Conservation (phyloP, 1,139 yeast species). For the Pichia sp. region DNA sequence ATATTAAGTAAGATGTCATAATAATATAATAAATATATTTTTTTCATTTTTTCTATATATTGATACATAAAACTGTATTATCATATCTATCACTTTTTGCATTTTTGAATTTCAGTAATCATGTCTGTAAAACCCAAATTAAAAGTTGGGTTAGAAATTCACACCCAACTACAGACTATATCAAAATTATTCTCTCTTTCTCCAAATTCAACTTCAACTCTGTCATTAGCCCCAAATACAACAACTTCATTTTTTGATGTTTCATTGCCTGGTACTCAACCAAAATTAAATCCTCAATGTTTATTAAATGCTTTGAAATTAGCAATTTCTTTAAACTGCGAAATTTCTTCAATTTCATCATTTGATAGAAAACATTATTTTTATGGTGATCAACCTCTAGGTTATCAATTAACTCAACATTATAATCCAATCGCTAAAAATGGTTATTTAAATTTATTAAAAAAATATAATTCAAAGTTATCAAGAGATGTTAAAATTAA, state of each 20-base stretch:
- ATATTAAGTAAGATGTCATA: too few relatives aligned
- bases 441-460: conserved; percentile 49
- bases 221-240: conserved; percentile 57
- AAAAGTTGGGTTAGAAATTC: conserved; percentile 89
- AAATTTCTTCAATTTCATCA: conserved; percentile 49
- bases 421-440: conserved; percentile 70
- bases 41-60: neutral
- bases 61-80: too few relatives aligned
- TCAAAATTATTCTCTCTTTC: conserved; percentile 72
- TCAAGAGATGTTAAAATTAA: conserved; percentile 37
- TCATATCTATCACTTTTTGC: neutral
- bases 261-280: conserved; percentile 92
- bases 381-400: conserved; percentile 94
- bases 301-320: conserved; percentile 64
- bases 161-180: conserved; percentile 74
- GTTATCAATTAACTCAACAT: conserved; percentile 92
- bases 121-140: conserved; percentile 30
- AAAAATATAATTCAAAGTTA: conserved; percentile 39
- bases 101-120: neutral
- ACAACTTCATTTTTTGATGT: conserved; percentile 75
- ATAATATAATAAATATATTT: too few relatives aligned
- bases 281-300: conserved; percentile 72
- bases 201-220: conserved; percentile 30
- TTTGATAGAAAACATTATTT: conserved; percentile 95
- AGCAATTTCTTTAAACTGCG: conserved; percentile 63